Evolutionary conservation across 1,284 basidiomycete genomes (phyloP).

Genomic region (Cutaneotrichosporon cavernicola): DNA sequence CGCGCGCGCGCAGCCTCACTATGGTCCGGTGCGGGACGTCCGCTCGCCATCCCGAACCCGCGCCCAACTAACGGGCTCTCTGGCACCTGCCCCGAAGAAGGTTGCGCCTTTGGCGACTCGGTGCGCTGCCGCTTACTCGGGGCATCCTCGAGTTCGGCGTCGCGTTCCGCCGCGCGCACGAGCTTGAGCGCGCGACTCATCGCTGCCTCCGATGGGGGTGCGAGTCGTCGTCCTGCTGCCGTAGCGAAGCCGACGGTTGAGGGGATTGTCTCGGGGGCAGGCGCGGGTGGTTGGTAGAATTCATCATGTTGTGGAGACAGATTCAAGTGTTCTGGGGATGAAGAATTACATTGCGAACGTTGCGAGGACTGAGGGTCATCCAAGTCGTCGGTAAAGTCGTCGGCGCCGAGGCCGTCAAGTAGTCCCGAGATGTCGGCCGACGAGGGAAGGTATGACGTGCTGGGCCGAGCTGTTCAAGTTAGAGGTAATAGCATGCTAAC

Average conservation of each 20-base stretch:
- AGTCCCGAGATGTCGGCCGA: constrained; percentile 33
- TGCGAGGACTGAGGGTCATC: constrained; percentile 1
- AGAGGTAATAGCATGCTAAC: background rate
- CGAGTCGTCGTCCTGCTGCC: constrained; percentile 29
- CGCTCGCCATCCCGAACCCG: constrained; percentile 23
- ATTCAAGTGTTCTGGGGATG: background rate
- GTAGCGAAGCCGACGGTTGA: constrained; percentile 37
- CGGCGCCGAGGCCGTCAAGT: constrained; percentile 37
- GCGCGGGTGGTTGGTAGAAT: constrained; percentile 12
- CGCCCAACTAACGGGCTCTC: constrained; percentile 12
- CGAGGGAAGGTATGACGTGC: constrained; percentile 1
- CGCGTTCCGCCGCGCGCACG: constrained; percentile 22
- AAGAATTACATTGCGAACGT: background rate
- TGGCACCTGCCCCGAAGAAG: background rate
- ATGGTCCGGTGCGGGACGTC: constrained; percentile 6
- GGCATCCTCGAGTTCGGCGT: constrained; percentile 26
- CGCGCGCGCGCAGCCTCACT: constrained; percentile 10
- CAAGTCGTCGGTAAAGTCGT: constrained; percentile 28
- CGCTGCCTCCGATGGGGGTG: constrained; percentile 34
- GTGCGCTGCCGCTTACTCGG: constrained; percentile 12
- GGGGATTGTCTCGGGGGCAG: constrained; percentile 20
- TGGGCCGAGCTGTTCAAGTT: background rate
- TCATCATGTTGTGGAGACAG: constrained; percentile 6
- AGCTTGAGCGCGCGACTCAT: constrained; percentile 33
- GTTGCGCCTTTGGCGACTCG: constrained; percentile 6